phyloP scores from a whole-genome alignment of 192 early-diverging fungal genomes.

The Helicostylum pulchrum region DNA sequence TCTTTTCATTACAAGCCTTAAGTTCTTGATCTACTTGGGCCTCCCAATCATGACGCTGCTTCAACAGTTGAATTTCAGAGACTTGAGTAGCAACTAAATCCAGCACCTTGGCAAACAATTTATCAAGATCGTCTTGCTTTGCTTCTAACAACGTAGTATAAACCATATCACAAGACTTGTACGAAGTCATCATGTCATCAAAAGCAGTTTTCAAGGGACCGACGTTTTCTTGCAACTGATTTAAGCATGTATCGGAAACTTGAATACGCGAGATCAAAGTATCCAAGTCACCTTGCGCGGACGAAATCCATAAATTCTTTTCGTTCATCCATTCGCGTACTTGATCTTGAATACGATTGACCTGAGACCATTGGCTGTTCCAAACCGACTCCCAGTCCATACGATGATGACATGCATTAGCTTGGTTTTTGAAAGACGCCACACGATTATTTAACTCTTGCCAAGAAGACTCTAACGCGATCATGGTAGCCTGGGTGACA shows the following conservation, averaged over 20 bases:
- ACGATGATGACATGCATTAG: background rate
- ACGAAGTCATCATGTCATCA: background rate
- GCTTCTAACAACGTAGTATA: background rate
- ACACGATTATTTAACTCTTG: background rate
- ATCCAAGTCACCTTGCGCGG: no score
- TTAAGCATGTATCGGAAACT: no score
- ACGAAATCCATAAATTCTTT: slow-evolving; percentile 14
- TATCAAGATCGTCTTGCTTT: slow-evolving; percentile 1
- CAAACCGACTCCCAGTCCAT: background rate
- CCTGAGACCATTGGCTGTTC: background rate
- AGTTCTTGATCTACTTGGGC: slow-evolving; percentile 1
- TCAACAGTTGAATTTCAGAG: background rate
- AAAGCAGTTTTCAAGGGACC: background rate
- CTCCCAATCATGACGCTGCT: slow-evolving; percentile 6
- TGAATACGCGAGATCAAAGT: no score
- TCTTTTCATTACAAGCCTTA: background rate
- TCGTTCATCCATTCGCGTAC: slow-evolving; percentile 21
- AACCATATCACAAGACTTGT: no score
- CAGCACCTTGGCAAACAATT: background rate
- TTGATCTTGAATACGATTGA: background rate
- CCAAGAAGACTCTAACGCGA: no score
- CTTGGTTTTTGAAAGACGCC: background rate
- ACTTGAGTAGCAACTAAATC: background rate
- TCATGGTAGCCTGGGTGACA: background rate
- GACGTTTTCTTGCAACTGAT: no score